Conservation (phyloP, 352 stramenopile species). For the Phytopythium montanum region DNA sequence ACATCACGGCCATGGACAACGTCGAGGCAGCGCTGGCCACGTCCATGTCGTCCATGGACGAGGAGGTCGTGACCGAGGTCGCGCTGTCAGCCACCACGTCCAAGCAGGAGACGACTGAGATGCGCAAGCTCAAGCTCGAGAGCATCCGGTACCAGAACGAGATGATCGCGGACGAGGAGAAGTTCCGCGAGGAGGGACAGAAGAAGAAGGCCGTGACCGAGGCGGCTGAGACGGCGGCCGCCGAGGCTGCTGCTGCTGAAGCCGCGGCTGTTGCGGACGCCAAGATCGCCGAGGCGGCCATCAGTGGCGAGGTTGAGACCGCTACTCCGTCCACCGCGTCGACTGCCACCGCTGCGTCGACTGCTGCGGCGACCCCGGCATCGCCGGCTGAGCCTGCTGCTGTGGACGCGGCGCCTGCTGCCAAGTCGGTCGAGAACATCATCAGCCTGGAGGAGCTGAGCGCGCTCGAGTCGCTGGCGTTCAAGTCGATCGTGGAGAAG, state of each 20-base stretch:
- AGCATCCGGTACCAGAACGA: conserved; percentile 96
- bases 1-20: conserved; percentile 88
- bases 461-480: conserved; percentile 79
- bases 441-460: conserved; percentile 80
- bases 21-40: conserved; percentile 82
- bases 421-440: conserved; percentile 72
- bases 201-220: conserved; percentile 82
- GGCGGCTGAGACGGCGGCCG: conserved; percentile 28
- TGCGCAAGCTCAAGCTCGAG: conserved; percentile 85
- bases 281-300: conserved; percentile 2
- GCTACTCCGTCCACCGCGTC: conserved; percentile 13
- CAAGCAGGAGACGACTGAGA: conserved; percentile 60
- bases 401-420: conserved; percentile 17
- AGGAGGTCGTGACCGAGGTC: conserved; percentile 87
- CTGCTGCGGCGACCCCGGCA: conserved; percentile 10
- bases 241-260: conserved; percentile 12
- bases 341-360: conserved; percentile 9
- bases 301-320: conserved; percentile 23
- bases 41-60: conserved; percentile 87
- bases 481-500: conserved; percentile 86
- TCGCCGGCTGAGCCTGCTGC: conserved; percentile 12
- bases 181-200: conserved; percentile 84
- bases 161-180: conserved; percentile 90
- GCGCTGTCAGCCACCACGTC: conserved; percentile 70
- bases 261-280: conserved; percentile 12